These are phyloP conservation scores for Penicillium palitans DNA, from an alignment of 2,329 filamentous ascomycete species.

Conservation along the genomic window DNA sequence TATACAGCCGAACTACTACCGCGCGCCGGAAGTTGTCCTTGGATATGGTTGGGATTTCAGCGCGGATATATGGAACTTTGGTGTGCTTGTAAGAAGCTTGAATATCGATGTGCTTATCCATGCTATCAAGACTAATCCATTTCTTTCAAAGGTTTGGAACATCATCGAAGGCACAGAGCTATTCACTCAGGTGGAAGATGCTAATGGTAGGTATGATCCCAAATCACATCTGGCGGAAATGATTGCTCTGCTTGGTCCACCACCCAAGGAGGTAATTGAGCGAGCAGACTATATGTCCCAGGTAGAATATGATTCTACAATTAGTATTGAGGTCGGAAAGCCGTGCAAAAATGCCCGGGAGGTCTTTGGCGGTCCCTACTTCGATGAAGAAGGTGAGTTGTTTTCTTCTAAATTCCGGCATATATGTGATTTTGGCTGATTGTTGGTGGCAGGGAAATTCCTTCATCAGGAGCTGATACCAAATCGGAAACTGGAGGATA, in stretches of 20 bases:
- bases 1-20: slow-evolving; percentile 44
- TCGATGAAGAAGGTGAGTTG: slow-evolving; percentile 17
- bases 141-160: slow-evolving; percentile 32
- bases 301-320: neutral
- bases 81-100: slow-evolving; percentile 28
- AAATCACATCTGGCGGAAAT: slow-evolving; percentile 43
- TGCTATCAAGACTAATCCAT: neutral
- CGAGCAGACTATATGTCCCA: neutral
- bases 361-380: slow-evolving; percentile 31
- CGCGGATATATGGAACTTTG: slow-evolving; percentile 43
- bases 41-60: slow-evolving; percentile 35
- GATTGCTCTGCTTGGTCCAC: slow-evolving; percentile 41
- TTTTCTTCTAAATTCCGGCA: neutral
- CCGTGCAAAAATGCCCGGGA: slow-evolving; percentile 24
- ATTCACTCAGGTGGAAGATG: slow-evolving; percentile 34
- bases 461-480: neutral
- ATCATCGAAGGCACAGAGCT: slow-evolving; percentile 33
- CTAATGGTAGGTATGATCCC: slow-evolving; percentile 31
- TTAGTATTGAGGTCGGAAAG: neutral
- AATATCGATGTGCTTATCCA: neutral
- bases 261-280: slow-evolving; percentile 22
- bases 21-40: slow-evolving; percentile 39
- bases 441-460: slow-evolving; percentile 13
- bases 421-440: neutral
- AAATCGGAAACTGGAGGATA: neutral